A percentile compares a stretch with the other conserved stretches of the same genome.
Conservation (phyloP, 148 eudicot genomes). For the Rhododendron griersonianum region DNA sequence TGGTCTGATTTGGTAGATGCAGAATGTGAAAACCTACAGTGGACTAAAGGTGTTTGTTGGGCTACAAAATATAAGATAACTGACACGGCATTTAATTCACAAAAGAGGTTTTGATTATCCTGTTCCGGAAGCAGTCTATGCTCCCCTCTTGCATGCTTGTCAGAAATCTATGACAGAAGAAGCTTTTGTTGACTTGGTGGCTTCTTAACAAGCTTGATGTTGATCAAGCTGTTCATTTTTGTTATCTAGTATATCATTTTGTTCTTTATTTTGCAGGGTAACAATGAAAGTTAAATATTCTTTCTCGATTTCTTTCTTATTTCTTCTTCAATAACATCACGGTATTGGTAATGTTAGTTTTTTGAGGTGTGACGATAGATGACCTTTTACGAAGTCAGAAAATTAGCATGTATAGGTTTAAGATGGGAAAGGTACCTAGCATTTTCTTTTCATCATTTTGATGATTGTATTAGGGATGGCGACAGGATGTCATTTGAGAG, state of each 20-base stretch:
- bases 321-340: not conserved
- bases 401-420: too few species aligned
- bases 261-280: not conserved
- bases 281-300: not conserved
- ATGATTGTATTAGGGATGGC: not conserved
- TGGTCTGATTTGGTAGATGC: not conserved
- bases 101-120: not conserved
- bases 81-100: not conserved
- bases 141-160: not conserved
- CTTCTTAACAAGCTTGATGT: not conserved
- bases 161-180: not conserved
- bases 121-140: not conserved
- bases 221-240: not conserved
- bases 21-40: not conserved
- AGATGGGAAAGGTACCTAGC: too few species aligned
- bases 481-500: not conserved
- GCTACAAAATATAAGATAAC: not conserved
- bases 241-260: not conserved
- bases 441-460: not conserved
- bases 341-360: not conserved
- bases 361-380: not conserved
- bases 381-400: not conserved
- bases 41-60: not conserved
- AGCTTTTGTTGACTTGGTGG: not conserved
- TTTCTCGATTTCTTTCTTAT: not conserved